phyloP scores from a whole-genome alignment of 2,329 filamentous ascomycete genomes.

The Cercospora zeae-maydis region DNA sequence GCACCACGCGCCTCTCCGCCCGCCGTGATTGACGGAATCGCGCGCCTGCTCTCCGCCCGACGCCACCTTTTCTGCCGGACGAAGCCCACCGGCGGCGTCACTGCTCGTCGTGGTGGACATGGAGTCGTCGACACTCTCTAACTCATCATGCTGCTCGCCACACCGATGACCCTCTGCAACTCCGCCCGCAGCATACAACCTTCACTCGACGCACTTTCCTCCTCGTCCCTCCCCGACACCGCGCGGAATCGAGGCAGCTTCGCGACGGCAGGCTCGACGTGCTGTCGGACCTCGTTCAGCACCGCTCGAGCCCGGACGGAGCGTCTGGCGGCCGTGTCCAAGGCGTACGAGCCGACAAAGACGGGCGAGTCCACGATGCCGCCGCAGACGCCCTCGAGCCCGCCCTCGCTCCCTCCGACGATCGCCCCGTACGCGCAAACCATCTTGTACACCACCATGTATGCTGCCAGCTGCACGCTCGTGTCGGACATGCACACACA shows the following conservation, averaged over 20 bases:
- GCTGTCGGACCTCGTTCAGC: slow-evolving; percentile 4
- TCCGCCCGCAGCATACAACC: background rate
- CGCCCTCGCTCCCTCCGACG: background rate
- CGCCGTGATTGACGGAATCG: no score
- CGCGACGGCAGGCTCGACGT: slow-evolving; percentile 1
- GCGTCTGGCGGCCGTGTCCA: slow-evolving; percentile 7
- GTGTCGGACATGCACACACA: slow-evolving; percentile 2
- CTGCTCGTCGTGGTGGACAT: no score
- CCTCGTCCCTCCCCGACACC: background rate
- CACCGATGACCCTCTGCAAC: background rate
- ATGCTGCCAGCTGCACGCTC: slow-evolving; percentile 1
- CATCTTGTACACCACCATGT: slow-evolving; percentile 5
- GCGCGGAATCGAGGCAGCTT: slow-evolving; percentile 1
- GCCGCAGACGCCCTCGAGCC: background rate
- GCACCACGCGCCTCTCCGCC: background rate
- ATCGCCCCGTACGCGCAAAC: slow-evolving; percentile 7
- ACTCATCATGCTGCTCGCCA: background rate
- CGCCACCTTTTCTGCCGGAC: no score
- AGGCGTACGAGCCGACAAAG: background rate
- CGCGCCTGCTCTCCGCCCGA: no score
- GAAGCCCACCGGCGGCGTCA: background rate
- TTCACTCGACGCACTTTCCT: background rate
- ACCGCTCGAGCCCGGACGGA: slow-evolving; percentile 2
- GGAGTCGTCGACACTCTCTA: background rate
- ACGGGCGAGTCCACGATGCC: slow-evolving; percentile 1